Conservation (phyloP, 2,329 filamentous ascomycete species). For the Fusarium miscanthi region DNA sequence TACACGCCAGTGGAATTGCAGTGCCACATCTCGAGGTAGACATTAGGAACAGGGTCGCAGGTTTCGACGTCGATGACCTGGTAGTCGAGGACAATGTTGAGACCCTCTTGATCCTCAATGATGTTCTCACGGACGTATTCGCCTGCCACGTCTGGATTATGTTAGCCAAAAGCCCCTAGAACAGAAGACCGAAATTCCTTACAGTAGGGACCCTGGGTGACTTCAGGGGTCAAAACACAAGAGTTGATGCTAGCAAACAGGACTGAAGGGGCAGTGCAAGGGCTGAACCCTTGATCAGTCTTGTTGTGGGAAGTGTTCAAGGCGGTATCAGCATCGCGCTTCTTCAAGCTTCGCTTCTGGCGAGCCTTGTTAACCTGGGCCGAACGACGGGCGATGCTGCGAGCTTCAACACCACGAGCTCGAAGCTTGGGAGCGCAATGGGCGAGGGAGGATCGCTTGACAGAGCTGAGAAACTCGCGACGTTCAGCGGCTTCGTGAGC, state of each 20-base stretch:
- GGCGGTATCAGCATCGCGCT: constrained; percentile 48
- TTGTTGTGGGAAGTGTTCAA: constrained; percentile 53
- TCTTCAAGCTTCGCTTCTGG: constrained; percentile 49
- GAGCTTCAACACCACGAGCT: constrained; percentile 57
- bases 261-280: constrained; percentile 45
- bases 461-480: constrained; percentile 54
- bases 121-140: constrained; percentile 52
- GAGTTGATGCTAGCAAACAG: constrained; percentile 55
- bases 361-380: constrained; percentile 56
- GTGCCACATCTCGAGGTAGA: constrained; percentile 60
- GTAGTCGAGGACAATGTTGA: constrained; percentile 56
- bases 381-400: constrained; percentile 58
- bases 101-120: constrained; percentile 54
- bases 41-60: constrained; percentile 54
- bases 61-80: constrained; percentile 58
- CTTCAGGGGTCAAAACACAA: constrained; percentile 62
- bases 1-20: constrained; percentile 61
- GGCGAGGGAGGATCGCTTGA: constrained; percentile 55
- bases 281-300: constrained; percentile 49
- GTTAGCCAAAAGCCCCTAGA: not conserved
- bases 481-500: constrained; percentile 61
- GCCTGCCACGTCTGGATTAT: constrained; percentile 44
- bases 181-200: not conserved
- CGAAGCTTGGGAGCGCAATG: constrained; percentile 61
- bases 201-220: constrained; percentile 62